Evolutionary conservation across 371 early-diverging fungal genomes (phyloP).

Genomic region (Mortierella sp.): DNA sequence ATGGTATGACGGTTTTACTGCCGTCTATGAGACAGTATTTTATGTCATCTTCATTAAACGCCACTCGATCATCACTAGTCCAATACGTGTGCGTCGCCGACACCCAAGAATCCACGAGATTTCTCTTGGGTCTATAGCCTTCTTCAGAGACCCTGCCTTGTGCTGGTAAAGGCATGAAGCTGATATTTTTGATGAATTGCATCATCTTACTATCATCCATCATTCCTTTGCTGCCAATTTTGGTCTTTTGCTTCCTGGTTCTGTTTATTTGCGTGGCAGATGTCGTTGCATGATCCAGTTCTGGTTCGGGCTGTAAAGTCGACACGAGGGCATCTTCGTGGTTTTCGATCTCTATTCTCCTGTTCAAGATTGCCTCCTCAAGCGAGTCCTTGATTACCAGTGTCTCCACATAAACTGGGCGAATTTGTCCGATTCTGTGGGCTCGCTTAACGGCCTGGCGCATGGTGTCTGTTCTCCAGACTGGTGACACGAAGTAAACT

Average conservation of each 20-base stretch:
- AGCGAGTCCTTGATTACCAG: conserved; percentile 76
- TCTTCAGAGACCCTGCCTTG: neutral
- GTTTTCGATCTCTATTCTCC: conserved; percentile 55
- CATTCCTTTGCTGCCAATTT: conserved; percentile 6
- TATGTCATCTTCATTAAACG: conserved; percentile 1
- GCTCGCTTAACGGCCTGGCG: conserved; percentile 91
- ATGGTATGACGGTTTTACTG: conserved; percentile 11
- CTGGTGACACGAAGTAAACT: conserved; percentile 79
- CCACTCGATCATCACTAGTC: neutral
- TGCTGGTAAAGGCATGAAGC: conserved; percentile 27
- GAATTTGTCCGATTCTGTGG: conserved; percentile 88
- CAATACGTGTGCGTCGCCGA: neutral
- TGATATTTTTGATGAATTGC: conserved; percentile 24
- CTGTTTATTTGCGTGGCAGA: neutral
- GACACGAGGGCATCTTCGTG: neutral
- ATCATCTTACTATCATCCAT: conserved; percentile 36
- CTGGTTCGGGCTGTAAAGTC: neutral
- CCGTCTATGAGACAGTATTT: neutral
- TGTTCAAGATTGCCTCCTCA: conserved; percentile 74
- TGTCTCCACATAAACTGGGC: conserved; percentile 83
- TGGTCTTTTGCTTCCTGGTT: conserved; percentile 1
- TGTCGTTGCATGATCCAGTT: neutral
- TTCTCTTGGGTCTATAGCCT: neutral
- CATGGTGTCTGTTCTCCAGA: conserved; percentile 74
- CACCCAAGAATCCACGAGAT: neutral